phyloP scores from a whole-genome alignment of 768 basidiomycete genomes.

The Mycena haematopus region DNA sequence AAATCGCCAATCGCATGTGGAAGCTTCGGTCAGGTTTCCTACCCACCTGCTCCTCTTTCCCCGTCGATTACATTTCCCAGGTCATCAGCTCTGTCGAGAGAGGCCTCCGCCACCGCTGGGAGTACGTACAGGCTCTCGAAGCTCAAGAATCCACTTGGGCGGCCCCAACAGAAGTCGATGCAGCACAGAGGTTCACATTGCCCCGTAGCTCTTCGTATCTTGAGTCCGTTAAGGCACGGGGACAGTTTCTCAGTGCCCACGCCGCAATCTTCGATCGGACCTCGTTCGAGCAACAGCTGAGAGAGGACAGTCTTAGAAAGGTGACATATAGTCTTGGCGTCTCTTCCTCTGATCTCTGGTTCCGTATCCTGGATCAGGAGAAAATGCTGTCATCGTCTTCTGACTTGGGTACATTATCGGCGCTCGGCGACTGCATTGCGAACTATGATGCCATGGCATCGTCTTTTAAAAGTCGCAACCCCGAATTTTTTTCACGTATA shows the following conservation, averaged over 20 bases:
- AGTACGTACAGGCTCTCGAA: background rate
- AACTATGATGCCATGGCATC: constrained; percentile 36
- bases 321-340: background rate
- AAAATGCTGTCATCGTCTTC: background rate
- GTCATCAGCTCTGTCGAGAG: constrained; percentile 26
- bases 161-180: constrained; percentile 1
- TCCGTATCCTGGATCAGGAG: background rate
- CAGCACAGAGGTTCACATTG: constrained; percentile 3
- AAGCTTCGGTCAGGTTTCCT: constrained; percentile 41
- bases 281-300: constrained; percentile 1
- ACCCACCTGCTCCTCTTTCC: background rate
- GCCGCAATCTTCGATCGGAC: background rate
- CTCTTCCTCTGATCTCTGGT: constrained; percentile 6
- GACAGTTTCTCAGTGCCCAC: background rate
- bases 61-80: constrained; percentile 20
- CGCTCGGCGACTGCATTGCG: constrained; percentile 17
- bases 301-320: background rate
- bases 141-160: background rate
- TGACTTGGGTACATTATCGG: background rate
- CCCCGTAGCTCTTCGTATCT: constrained; percentile 6
- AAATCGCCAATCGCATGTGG: constrained; percentile 43
- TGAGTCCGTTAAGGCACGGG: background rate
- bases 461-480: constrained; percentile 38
- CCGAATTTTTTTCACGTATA: constrained; percentile 50
- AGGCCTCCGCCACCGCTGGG: background rate